Conservation (phyloP, 1,284 basidiomycete species). For the Anthracocystis walkeri region DNA sequence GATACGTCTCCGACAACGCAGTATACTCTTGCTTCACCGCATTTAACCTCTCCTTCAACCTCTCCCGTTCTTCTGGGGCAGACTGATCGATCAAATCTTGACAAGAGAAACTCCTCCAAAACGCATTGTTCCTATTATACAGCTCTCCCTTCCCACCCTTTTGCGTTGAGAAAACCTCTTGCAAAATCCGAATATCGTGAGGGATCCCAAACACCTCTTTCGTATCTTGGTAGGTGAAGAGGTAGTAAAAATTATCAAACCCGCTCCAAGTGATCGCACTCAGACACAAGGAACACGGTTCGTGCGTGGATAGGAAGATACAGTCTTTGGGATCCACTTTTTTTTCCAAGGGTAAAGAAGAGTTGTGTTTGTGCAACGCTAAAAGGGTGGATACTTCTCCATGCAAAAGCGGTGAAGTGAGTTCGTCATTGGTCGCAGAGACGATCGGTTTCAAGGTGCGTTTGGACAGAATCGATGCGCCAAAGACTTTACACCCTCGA, state of each 20-base stretch:
- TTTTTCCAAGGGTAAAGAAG: fast-evolving
- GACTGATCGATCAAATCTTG: conserved; percentile 13
- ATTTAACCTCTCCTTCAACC: background rate
- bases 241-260: conserved; percentile 38
- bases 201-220: conserved; percentile 17
- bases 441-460: conserved; percentile 8
- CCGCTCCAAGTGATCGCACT: conserved; percentile 36
- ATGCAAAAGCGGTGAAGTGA: conserved; percentile 29
- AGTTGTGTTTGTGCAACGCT: conserved; percentile 13
- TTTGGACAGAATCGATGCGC: conserved; percentile 33
- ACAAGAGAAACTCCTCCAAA: conserved; percentile 11
- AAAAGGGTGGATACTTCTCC: conserved; percentile 25
- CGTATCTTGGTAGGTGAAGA: conserved; percentile 32
- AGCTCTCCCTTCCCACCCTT: background rate
- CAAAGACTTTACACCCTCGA: conserved; percentile 34
- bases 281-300: conserved; percentile 29
- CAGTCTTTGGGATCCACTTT: conserved; percentile 11
- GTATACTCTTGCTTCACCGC: conserved; percentile 14
- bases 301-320: conserved; percentile 31
- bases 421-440: conserved; percentile 27
- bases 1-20: conserved; percentile 13
- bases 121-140: conserved; percentile 24
- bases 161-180: conserved; percentile 26
- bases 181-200: conserved; percentile 24
- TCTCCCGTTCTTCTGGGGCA: background rate